Conservation (phyloP, 1,284 basidiomycete genomes). For the Leccinum subrobustum region DNA sequence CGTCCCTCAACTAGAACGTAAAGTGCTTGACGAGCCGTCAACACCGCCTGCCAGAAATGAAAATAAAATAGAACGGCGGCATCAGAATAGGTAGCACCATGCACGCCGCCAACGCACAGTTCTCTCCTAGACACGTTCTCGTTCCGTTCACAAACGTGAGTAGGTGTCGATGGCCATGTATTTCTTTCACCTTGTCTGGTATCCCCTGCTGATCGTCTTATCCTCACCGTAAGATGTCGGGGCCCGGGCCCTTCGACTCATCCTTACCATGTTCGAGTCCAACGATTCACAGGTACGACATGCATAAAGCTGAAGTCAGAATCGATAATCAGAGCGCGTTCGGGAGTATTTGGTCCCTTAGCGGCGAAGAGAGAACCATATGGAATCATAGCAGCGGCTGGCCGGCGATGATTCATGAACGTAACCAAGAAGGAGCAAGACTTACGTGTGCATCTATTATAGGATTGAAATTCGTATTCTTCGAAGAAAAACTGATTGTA, state of each 20-base stretch:
- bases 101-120: slow-evolving; percentile 45
- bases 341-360: slow-evolving; percentile 52
- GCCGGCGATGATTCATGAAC: slow-evolving; percentile 19
- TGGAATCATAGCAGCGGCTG: slow-evolving; percentile 79
- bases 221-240: too few species aligned
- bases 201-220: slow-evolving; percentile 9
- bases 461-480: slow-evolving; percentile 89
- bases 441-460: slow-evolving; percentile 80
- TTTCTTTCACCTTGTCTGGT: slow-evolving; percentile 32
- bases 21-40: slow-evolving; percentile 42
- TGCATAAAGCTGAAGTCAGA: slow-evolving; percentile 93
- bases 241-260: too few species aligned
- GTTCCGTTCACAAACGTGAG: slow-evolving; percentile 43
- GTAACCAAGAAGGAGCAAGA: slow-evolving; percentile 24
- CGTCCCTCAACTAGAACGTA: slow-evolving; percentile 43
- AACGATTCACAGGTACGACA: slow-evolving; percentile 68
- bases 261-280: too few species aligned
- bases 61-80: not conserved
- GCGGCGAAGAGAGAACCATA: slow-evolving; percentile 61
- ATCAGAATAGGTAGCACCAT: slow-evolving; percentile 37
- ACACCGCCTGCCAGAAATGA: not conserved
- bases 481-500: slow-evolving; percentile 96
- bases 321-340: slow-evolving; percentile 84
- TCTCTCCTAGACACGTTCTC: slow-evolving; percentile 42
- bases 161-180: slow-evolving; percentile 40